Evolutionary conservation across 345 rosid genomes (phyloP).

Genomic region (Microthlaspi erraticum): DNA sequence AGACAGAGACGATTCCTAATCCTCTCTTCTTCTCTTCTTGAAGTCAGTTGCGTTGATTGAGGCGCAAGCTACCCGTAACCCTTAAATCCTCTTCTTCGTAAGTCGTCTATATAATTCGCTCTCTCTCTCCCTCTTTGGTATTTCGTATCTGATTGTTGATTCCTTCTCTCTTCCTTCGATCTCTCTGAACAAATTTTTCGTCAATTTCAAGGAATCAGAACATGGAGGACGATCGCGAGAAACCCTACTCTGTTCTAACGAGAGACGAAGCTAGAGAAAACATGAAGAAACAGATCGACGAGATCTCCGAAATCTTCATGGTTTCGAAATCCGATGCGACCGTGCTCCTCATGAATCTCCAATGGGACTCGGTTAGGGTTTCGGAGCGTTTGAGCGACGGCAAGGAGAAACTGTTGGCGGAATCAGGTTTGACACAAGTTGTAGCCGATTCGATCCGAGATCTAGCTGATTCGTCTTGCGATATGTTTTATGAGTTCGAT

Average conservation of each 20-base stretch:
- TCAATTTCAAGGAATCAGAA: not conserved
- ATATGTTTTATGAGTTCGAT: conserved; percentile 23
- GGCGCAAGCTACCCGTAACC: conserved; percentile 7
- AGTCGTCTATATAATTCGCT: not conserved
- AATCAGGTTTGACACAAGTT: conserved; percentile 32
- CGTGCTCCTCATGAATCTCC: conserved; percentile 16
- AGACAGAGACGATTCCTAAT: not conserved
- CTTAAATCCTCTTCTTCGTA: not conserved
- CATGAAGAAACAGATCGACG: conserved; percentile 22
- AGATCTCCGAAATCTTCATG: conserved; percentile 10
- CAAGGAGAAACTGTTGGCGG: not conserved
- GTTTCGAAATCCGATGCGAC: conserved; percentile 29
- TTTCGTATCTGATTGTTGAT: not conserved
- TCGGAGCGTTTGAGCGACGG: conserved; percentile 11
- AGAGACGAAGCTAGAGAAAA: not conserved
- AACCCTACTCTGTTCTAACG: conserved; percentile 29
- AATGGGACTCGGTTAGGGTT: conserved; percentile 2
- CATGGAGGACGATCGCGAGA: conserved; percentile 17
- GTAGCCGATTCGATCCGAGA: not conserved
- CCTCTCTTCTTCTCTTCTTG: not conserved
- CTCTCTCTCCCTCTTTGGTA: too few species aligned
- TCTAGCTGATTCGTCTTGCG: conserved; percentile 16
- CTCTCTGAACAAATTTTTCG: not conserved
- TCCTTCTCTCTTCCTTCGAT: too few species aligned
- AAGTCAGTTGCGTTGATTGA: conserved; percentile 1